Percentiles rank a stretch among this genome's conserved stretches.
These are phyloP conservation scores for Starmerella etchellsii DNA, from an alignment of 805 yeast species.

Conservation along the genomic window DNA sequence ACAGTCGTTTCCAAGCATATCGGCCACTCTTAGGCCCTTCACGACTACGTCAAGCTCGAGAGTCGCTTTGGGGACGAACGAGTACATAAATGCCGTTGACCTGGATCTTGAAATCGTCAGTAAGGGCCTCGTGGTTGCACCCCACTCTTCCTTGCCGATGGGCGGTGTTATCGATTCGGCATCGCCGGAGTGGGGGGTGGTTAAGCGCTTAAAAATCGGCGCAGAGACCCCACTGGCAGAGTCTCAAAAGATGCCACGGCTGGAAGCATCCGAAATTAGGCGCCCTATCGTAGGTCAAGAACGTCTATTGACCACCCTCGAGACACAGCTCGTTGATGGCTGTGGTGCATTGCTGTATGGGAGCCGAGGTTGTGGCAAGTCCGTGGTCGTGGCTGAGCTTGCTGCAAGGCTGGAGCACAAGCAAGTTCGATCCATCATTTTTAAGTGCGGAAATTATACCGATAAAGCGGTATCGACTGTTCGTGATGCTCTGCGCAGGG, in stretches of 20 bases:
- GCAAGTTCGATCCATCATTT: conserved; percentile 36
- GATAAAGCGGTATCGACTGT: conserved; percentile 41
- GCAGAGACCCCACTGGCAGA: conserved; percentile 15
- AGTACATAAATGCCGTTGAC: neutral
- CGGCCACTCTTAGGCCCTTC: neutral
- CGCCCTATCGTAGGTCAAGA: conserved; percentile 46
- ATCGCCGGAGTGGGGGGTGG: conserved; percentile 9
- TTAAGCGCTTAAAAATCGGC: conserved; percentile 10
- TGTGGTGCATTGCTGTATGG: conserved; percentile 56
- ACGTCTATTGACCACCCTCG: conserved; percentile 30
- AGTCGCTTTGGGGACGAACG: neutral
- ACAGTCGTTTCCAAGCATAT: neutral
- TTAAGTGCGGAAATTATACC: conserved; percentile 43
- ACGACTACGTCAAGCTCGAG: conserved; percentile 1
- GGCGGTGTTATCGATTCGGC: conserved; percentile 17
- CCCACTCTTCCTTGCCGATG: conserved; percentile 6
- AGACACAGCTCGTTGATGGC: conserved; percentile 33
- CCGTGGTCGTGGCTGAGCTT: conserved; percentile 39
- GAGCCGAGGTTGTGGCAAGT: conserved; percentile 70
- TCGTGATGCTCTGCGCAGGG: conserved; percentile 33
- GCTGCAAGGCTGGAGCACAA: conserved; percentile 28
- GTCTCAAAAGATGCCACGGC: conserved; percentile 11
- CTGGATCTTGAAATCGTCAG: conserved; percentile 11
- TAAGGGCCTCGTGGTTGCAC: conserved; percentile 18
- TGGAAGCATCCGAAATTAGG: neutral